Evolutionary conservation across 1,139 yeast species (phyloP), one percentile per base, ranked within the genome.

Genomic region (Taphrina communis): DNA sequence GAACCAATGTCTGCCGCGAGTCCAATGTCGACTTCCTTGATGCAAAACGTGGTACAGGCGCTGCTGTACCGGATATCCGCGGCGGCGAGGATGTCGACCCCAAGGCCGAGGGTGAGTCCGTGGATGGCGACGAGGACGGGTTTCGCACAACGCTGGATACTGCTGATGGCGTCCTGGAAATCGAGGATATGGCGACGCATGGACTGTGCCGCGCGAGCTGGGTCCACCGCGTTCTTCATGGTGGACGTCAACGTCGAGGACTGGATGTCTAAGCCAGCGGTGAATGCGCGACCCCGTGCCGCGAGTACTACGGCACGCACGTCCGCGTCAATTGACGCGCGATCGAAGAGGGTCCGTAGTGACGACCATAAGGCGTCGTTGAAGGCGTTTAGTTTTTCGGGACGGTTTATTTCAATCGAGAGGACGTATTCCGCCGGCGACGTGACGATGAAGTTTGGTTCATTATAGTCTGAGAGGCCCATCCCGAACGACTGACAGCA

Each of bases 1-100:
- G 90, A 82, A 11, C 96, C 96, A 73, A 89, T 88, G 76, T 89
- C 96, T 1, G 96, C 93, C 41, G 90, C 84, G 77, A 89, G 83
- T 5, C 95, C 96, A 69, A 89, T 82, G 72, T 85, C 85, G 72
- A 88, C 86, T 77, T 89, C 96, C 71, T 88, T 84, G 69, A 89
- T 84, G 48, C 89, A 83, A 73, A 88, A 82, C 58, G 78, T 78
- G 36, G 84, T 82, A 72, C 84, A 89, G 53, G 79, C 79, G 14
- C 86, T 80, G 8, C 86, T 86, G 38, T 86, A 78, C 69, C 95
- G 82, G 58, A 89, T 83, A 53, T 87, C 82, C 56, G 83, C 81
- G 0, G 88, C 84, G 31, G 87, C 78, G 11, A 88, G 79, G 57
- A 89, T 83, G 77, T 89, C 95, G 61, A 89, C 74, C 0, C 89